These are phyloP conservation scores for Tillandsia fasciculata DNA, from an alignment of 176 grass and related monocot genomes.

Conservation along the genomic window DNA sequence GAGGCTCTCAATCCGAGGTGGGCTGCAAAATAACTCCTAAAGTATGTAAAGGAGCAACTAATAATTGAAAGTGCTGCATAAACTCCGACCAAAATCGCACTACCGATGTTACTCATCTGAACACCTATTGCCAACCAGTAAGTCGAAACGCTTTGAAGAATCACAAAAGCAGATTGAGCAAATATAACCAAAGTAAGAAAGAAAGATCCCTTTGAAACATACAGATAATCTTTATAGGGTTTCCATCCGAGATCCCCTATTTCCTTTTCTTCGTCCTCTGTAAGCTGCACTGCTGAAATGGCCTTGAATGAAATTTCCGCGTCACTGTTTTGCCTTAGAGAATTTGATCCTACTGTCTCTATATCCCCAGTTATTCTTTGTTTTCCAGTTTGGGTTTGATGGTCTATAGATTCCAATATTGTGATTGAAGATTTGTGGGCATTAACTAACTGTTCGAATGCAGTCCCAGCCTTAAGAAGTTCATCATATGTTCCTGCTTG, in stretches of 20 bases:
- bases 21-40: conserved; percentile 43
- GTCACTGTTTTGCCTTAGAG: conserved; percentile 37
- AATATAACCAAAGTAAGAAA: conserved; percentile 30
- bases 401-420: conserved; percentile 32
- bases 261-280: conserved; percentile 62
- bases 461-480: conserved; percentile 53
- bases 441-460: conserved; percentile 74
- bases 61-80: conserved; percentile 57
- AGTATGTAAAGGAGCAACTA: conserved; percentile 57
- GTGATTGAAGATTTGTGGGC: conserved; percentile 70
- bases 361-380: conserved; percentile 9
- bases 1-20: conserved; percentile 64
- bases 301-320: conserved; percentile 30
- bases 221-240: conserved; percentile 68
- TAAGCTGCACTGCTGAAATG: conserved; percentile 47
- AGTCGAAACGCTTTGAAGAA: conserved; percentile 53
- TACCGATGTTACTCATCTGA: conserved; percentile 42
- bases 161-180: conserved; percentile 33
- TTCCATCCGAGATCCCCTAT: conserved; percentile 86
- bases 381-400: conserved; percentile 24
- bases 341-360: conserved; percentile 13
- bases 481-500: conserved; percentile 65
- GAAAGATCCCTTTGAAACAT: conserved; percentile 44
- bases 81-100: conserved; percentile 53
- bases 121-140: conserved; percentile 69